A percentile compares a stretch with the other conserved stretches of the same genome.
phyloP scores from a whole-genome alignment of 352 stramenopile species.

The Albugo laibachii region DNA sequence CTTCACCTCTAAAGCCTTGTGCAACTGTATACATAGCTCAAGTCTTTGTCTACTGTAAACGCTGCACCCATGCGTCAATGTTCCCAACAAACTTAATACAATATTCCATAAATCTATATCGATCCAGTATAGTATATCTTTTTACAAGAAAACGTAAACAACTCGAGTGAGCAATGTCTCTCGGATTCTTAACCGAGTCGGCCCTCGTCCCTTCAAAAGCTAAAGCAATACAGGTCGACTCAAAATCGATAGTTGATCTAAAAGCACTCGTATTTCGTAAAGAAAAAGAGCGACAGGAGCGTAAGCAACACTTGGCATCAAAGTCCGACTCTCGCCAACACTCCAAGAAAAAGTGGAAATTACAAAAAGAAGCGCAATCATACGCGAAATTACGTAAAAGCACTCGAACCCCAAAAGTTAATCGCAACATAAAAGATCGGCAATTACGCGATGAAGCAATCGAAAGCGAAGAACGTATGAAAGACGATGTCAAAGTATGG shows the following conservation, averaged over 20 bases:
- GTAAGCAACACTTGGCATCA: conserved; percentile 19
- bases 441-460: conserved; percentile 16
- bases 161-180: conserved; percentile 71
- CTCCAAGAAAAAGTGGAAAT: conserved; percentile 16
- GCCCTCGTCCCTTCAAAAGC: conserved; percentile 80
- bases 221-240: conserved; percentile 74
- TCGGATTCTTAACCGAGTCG: conserved; percentile 84
- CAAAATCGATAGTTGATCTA: conserved; percentile 66
- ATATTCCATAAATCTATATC: no score
- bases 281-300: conserved; percentile 47
- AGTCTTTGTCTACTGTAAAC: no score
- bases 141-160: not conserved
- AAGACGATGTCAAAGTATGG: conserved; percentile 43
- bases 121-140: no score
- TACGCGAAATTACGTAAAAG: conserved; percentile 29
- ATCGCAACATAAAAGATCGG: no score
- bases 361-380: conserved; percentile 7
- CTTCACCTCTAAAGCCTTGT: no score
- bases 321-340: not conserved
- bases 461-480: conserved; percentile 19
- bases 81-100: no score
- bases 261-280: conserved; percentile 71
- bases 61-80: no score
- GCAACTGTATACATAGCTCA: no score
- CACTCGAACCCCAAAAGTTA: conserved; percentile 21